These are phyloP conservation scores for Trichoderma sp. DNA, from an alignment of 2,329 filamentous ascomycete species.

Conservation along the genomic window DNA sequence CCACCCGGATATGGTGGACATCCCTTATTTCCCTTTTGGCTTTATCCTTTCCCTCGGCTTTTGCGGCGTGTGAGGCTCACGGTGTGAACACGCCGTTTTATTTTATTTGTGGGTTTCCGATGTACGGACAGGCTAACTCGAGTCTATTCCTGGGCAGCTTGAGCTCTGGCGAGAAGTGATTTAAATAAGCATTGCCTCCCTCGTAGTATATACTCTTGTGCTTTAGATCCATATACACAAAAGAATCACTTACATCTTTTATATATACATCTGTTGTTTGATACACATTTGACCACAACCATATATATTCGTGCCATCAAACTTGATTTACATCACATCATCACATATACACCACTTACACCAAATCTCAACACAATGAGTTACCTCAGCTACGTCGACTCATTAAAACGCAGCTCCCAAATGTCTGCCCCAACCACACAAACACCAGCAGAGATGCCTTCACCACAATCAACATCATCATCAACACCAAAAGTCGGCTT, in stretches of 20 bases:
- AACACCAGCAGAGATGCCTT: not conserved
- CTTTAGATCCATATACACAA: not conserved
- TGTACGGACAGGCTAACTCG: not conserved
- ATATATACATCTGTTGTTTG: not conserved
- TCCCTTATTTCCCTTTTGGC: not conserved
- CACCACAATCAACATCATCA: not conserved
- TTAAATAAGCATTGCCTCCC: slow-evolving; percentile 3
- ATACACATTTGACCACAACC: not conserved
- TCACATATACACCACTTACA: not conserved
- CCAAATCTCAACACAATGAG: not conserved
- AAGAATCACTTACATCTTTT: not conserved
- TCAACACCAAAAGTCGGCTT: slow-evolving; percentile 26
- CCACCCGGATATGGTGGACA: not conserved
- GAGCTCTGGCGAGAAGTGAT: not conserved
- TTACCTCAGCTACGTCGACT: not conserved
- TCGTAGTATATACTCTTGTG: not conserved
- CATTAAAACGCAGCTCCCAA: not conserved
- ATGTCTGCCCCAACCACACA: not conserved
- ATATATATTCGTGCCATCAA: not conserved
- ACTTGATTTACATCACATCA: not conserved
- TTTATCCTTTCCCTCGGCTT: not conserved
- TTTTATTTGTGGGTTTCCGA: slow-evolving; percentile 2
- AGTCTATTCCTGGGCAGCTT: not conserved
- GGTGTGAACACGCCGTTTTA: not conserved
- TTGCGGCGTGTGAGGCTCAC: not conserved